A percentile compares a stretch with the other conserved stretches of the same genome.
Evolutionary conservation across 176 grass and related monocot genomes (phyloP).

Genomic region (Rhipidocladum racemiflorum): DNA sequence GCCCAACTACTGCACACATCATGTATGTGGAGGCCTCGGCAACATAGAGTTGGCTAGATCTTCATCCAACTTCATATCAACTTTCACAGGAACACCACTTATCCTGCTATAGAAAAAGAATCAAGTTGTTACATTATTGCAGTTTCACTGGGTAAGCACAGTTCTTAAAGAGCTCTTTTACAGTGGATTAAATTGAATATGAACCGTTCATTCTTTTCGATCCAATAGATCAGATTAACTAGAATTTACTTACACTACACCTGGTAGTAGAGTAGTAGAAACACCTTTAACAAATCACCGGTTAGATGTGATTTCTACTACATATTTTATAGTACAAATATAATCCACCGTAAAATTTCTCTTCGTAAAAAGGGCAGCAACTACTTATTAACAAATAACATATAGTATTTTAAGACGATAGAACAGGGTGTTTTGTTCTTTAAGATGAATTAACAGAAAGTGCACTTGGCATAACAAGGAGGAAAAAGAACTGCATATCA

Average conservation of each 20-base stretch:
- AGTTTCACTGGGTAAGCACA: not conserved
- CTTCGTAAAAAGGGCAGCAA: not conserved
- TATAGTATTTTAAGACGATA: not conserved
- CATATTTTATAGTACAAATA: too few relatives aligned
- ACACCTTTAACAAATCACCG: too few relatives aligned
- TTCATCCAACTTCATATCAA: conserved; percentile 82
- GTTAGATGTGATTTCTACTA: too few relatives aligned
- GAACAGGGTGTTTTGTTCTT: not conserved
- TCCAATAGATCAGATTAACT: too few relatives aligned
- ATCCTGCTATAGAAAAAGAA: conserved; percentile 47
- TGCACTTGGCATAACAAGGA: not conserved
- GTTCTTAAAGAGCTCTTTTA: too few relatives aligned
- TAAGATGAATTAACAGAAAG: not conserved
- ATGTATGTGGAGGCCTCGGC: conserved; percentile 37
- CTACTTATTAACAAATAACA: conserved; percentile 6
- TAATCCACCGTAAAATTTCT: too few relatives aligned
- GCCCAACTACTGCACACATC: not conserved
- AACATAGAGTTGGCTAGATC: conserved; percentile 70
- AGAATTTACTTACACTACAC: too few relatives aligned
- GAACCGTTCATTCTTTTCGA: too few relatives aligned
- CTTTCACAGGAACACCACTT: conserved; percentile 59
- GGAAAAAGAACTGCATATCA: not conserved
- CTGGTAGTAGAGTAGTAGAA: too few relatives aligned
- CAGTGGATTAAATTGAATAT: too few relatives aligned
- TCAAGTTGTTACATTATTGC: not conserved